These are phyloP conservation scores for Potentilla sterilis DNA, from an alignment of 306 rosid species.

Conservation along the genomic window DNA sequence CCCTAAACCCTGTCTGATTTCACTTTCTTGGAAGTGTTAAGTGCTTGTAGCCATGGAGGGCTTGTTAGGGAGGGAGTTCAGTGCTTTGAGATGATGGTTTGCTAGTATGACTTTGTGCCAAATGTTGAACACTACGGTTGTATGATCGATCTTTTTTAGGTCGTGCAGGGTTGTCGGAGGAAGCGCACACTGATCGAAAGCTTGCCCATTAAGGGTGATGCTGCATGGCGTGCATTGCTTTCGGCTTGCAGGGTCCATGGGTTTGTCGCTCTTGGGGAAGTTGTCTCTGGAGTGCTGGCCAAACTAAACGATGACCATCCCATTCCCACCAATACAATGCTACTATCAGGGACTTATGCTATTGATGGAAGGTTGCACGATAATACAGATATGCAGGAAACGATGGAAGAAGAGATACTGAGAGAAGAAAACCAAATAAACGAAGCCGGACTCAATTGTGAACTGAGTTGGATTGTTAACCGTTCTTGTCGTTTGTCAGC, in stretches of 20 bases:
- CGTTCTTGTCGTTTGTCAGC: neutral
- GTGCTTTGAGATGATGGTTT: constrained; percentile 57
- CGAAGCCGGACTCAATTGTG: constrained; percentile 50
- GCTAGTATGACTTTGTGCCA: constrained; percentile 45
- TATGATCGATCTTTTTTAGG: constrained; percentile 68
- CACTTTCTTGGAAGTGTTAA: constrained; percentile 57
- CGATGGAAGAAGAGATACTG: constrained; percentile 27
- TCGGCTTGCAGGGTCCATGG: constrained; percentile 68
- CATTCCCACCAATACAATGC: constrained; percentile 67
- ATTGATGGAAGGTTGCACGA: constrained; percentile 65
- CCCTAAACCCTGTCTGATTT: constrained; percentile 22
- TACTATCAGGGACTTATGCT: constrained; percentile 56
- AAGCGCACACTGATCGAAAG: constrained; percentile 60
- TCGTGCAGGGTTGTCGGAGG: constrained; percentile 67
- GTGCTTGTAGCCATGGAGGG: constrained; percentile 77
- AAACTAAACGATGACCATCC: constrained; percentile 52
- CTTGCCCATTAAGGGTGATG: constrained; percentile 54
- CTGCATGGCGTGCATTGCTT: constrained; percentile 72
- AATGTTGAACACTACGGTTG: constrained; percentile 69
- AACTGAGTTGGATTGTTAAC: constrained; percentile 34
- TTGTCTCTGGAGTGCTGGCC: constrained; percentile 38
- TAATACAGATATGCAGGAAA: constrained; percentile 34
- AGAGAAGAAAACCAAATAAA: constrained; percentile 33
- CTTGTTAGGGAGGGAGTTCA: constrained; percentile 50
- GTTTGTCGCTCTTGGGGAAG: constrained; percentile 47